Conservation (phyloP, 192 early-diverging fungal genomes). For the Diversispora eburnea region DNA sequence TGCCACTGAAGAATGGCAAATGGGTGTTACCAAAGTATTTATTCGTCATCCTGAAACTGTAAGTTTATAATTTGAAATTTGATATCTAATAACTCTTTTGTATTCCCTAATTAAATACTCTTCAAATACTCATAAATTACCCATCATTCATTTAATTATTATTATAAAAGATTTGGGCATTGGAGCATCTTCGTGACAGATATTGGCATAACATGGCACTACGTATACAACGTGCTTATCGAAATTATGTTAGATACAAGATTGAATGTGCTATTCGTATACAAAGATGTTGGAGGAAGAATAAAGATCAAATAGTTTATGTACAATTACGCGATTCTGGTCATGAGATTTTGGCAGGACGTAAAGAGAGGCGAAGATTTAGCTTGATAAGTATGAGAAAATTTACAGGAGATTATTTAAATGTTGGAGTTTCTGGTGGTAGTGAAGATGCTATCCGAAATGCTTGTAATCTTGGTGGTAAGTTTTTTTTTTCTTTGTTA, state of each 20-base stretch:
- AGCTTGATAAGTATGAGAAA: slow-evolving; percentile 76
- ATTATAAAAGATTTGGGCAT: slow-evolving; percentile 60
- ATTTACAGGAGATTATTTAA: slow-evolving; percentile 91
- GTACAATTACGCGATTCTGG: slow-evolving; percentile 92
- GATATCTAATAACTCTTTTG: neutral
- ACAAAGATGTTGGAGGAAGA: slow-evolving; percentile 71
- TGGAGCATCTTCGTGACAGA: slow-evolving; percentile 89
- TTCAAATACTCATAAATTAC: neutral
- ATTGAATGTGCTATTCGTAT: slow-evolving; percentile 63
- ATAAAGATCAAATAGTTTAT: slow-evolving; percentile 85
- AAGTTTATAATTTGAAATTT: neutral
- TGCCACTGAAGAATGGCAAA: slow-evolving; percentile 86
- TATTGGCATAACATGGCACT: slow-evolving; percentile 97
- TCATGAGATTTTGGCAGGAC: slow-evolving; percentile 79
- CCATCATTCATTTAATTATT: too few species aligned
- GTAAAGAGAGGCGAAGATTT: slow-evolving; percentile 91
- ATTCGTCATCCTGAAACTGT: slow-evolving; percentile 92
- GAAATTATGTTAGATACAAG: slow-evolving; percentile 67
- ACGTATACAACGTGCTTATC: slow-evolving; percentile 88
- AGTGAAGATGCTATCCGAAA: slow-evolving; percentile 46
- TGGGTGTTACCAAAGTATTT: slow-evolving; percentile 93
- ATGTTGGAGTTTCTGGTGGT: slow-evolving; percentile 49
- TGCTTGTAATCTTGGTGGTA: slow-evolving; percentile 44
- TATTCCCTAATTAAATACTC: neutral
- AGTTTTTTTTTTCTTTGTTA: neutral